These are phyloP conservation scores for Lignosus rhinocerotis DNA, from an alignment of 1,284 basidiomycete genomes.

Conservation along the genomic window DNA sequence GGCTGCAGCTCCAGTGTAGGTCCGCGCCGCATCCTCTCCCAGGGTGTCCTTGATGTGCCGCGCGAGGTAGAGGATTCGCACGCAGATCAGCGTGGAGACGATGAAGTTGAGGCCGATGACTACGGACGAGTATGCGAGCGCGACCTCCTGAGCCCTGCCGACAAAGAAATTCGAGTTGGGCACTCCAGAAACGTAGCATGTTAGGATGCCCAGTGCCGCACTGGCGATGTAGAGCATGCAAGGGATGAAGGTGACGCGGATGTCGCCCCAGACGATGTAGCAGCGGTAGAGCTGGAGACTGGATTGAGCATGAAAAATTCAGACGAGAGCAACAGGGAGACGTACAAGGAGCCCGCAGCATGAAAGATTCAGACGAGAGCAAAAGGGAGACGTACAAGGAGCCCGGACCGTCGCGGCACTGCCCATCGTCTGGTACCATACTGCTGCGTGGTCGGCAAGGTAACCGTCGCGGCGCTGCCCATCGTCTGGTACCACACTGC, in stretches of 20 bases:
- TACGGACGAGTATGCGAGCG: slow-evolving; percentile 11
- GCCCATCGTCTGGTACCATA: too few species aligned
- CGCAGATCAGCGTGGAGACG: slow-evolving; percentile 13
- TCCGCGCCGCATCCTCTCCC: neutral
- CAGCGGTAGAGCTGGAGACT: slow-evolving; percentile 11
- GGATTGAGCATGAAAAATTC: neutral
- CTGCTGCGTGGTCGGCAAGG: too few species aligned
- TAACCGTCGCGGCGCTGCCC: slow-evolving; percentile 10
- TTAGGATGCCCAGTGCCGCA: slow-evolving; percentile 13
- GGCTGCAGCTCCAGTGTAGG: slow-evolving; percentile 14
- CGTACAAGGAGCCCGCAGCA: slow-evolving; percentile 17
- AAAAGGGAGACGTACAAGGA: slow-evolving; percentile 10
- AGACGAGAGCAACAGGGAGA: neutral
- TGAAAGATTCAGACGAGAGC: slow-evolving; percentile 1
- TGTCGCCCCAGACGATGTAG: slow-evolving; percentile 15
- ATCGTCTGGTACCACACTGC: slow-evolving; percentile 20
- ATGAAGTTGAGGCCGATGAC: slow-evolving; percentile 14
- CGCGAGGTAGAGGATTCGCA: slow-evolving; percentile 11
- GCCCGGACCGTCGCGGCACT: too few species aligned
- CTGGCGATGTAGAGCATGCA: slow-evolving; percentile 10
- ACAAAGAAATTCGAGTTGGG: slow-evolving; percentile 13
- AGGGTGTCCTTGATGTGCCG: slow-evolving; percentile 5
- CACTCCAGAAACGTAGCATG: slow-evolving; percentile 11
- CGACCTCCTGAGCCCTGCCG: slow-evolving; percentile 7
- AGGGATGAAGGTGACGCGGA: slow-evolving; percentile 6